phyloP scores from a whole-genome alignment of 345 rosid species.

The Eucalyptus virginea region DNA sequence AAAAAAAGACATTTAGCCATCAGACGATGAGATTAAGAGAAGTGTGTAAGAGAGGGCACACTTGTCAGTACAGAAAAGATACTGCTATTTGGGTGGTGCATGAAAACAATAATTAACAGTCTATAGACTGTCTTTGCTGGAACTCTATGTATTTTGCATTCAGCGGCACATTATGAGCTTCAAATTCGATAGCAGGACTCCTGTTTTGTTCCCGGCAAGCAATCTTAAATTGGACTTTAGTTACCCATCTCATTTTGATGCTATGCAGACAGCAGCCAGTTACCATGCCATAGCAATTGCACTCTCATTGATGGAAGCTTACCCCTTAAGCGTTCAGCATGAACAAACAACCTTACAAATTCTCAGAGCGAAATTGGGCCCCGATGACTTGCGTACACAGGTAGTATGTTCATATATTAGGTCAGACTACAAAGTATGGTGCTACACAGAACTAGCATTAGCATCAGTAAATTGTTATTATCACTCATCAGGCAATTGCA shows the following conservation, averaged over 20 bases:
- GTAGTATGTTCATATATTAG: conserved; percentile 8
- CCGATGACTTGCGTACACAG: conserved; percentile 98
- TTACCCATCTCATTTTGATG: conserved; percentile 1
- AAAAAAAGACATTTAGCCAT: neutral
- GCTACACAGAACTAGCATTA: neutral
- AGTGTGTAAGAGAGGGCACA: neutral
- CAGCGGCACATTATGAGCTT: neutral
- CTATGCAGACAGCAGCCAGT: conserved; percentile 92
- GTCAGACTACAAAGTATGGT: neutral
- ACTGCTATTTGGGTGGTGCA: neutral
- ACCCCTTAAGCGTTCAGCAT: conserved; percentile 95
- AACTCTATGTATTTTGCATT: neutral
- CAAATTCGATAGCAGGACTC: neutral
- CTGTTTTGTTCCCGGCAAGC: neutral
- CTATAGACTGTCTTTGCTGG: neutral
- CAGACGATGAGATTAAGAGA: neutral
- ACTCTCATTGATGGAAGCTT: conserved; percentile 98
- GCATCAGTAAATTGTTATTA: neutral
- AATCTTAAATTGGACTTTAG: neutral
- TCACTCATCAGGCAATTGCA: neutral
- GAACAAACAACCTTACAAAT: conserved; percentile 95
- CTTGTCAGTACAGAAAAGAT: neutral
- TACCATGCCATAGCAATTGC: conserved; percentile 99
- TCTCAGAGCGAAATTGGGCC: conserved; percentile 91
- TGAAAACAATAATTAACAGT: neutral